These are phyloP conservation scores for Striga hermonthica DNA, from an alignment of 305 asterid genomes.

Conservation along the genomic window DNA sequence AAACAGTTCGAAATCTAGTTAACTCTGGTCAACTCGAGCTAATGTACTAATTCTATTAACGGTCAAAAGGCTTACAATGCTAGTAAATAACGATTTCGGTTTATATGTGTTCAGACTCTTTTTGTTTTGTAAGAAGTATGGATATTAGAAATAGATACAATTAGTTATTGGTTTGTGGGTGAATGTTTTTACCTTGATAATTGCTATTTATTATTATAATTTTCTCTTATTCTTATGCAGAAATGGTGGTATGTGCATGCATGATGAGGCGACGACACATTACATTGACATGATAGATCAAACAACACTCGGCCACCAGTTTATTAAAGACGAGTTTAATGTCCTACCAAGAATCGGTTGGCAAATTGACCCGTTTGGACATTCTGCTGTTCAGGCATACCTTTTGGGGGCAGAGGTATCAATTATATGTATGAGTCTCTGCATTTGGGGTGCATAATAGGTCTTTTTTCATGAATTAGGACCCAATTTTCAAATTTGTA, in stretches of 20 bases:
- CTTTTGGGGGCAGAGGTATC: conserved; percentile 92
- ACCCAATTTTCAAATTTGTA: background rate
- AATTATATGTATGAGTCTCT: background rate
- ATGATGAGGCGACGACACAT: conserved; percentile 94
- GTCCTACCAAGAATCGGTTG: conserved; percentile 95
- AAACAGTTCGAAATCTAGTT: conserved; percentile 60
- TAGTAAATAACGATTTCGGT: no score
- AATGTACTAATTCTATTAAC: conserved; percentile 47
- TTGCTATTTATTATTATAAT: background rate
- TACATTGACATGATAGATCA: conserved; percentile 98
- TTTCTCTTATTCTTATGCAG: conserved; percentile 38
- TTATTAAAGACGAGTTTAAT: conserved; percentile 68
- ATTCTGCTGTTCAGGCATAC: conserved; percentile 98
- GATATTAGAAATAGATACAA: conserved; percentile 11
- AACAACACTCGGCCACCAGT: conserved; percentile 84
- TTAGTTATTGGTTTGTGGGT: conserved; percentile 15
- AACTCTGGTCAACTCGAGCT: conserved; percentile 89
- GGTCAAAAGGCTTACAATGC: no score
- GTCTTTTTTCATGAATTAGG: background rate
- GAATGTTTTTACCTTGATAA: background rate
- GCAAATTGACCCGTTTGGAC: conserved; percentile 99
- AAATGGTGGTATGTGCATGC: conserved; percentile 99
- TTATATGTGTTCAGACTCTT: no score
- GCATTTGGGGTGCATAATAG: background rate
- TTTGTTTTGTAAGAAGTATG: background rate